phyloP scores from a whole-genome alignment of 1,139 yeast genomes.

The Pichia sp. region DNA sequence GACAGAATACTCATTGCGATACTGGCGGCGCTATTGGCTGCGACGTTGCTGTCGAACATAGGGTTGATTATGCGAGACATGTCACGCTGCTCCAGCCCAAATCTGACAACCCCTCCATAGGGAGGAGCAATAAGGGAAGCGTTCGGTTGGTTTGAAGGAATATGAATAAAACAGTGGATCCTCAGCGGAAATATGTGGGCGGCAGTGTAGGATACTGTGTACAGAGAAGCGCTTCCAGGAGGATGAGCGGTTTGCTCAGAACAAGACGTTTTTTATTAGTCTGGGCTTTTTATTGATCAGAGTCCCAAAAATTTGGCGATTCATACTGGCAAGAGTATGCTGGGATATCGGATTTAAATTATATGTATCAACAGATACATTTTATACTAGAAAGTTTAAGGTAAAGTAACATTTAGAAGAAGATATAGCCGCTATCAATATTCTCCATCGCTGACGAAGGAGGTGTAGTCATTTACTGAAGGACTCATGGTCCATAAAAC shows the following conservation, averaged over 20 bases:
- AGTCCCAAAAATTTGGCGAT: background rate
- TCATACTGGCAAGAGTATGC: background rate
- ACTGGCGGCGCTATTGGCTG: background rate
- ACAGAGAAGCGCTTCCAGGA: background rate
- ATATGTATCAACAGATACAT: background rate
- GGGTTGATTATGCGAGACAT: background rate
- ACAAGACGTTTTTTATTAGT: background rate
- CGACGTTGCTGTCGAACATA: background rate
- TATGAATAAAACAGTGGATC: background rate
- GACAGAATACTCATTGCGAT: background rate
- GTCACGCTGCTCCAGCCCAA: background rate
- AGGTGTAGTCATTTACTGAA: background rate
- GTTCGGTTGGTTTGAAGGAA: background rate
- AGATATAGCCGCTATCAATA: background rate
- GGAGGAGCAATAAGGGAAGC: background rate
- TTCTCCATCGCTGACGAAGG: background rate
- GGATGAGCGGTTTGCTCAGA: background rate
- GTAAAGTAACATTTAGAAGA: background rate
- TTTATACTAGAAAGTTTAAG: background rate
- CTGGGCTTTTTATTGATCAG: background rate
- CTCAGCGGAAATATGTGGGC: background rate
- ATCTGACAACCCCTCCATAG: background rate
- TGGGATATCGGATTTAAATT: background rate
- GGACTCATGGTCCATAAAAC: background rate
- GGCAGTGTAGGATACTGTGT: background rate